Evolutionary conservation across 345 rosid species (phyloP).

Genomic region (Citrus reticulata): DNA sequence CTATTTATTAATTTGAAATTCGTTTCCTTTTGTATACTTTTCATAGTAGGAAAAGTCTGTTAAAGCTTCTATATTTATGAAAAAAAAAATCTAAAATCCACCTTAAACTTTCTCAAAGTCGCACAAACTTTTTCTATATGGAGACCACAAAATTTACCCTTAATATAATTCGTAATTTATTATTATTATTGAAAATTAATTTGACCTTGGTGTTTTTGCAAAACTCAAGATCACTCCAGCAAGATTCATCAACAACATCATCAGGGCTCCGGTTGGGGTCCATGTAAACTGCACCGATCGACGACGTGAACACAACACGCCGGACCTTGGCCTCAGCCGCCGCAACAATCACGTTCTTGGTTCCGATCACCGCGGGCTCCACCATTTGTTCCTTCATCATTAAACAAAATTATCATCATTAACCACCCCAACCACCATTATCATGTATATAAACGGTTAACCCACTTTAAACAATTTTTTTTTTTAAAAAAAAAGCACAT

Average conservation of each 20-base stretch:
- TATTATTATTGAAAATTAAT: neutral
- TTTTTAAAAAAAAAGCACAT: too few relatives aligned
- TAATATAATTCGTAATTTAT: too few relatives aligned
- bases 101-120: too few relatives aligned
- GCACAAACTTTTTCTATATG: too few relatives aligned
- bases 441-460: neutral
- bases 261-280: constrained; percentile 80
- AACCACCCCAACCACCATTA: neutral
- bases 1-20: too few relatives aligned
- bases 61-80: too few relatives aligned
- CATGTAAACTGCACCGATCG: constrained; percentile 91
- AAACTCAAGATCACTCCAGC: constrained; percentile 96
- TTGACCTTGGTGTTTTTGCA: constrained; percentile 91
- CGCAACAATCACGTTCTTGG: constrained; percentile 73
- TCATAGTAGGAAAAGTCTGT: too few relatives aligned
- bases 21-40: too few relatives aligned
- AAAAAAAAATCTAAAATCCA: too few relatives aligned
- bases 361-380: constrained; percentile 94
- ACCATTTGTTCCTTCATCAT: constrained; percentile 76
- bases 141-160: too few relatives aligned
- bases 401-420: neutral
- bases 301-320: constrained; percentile 91
- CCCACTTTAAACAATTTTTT: too few relatives aligned
- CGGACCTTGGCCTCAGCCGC: constrained; percentile 81
- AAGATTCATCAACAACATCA: constrained; percentile 73